Evolutionary conservation across 306 rosid genomes (phyloP).

Genomic region (Hippophae rhamnoides): DNA sequence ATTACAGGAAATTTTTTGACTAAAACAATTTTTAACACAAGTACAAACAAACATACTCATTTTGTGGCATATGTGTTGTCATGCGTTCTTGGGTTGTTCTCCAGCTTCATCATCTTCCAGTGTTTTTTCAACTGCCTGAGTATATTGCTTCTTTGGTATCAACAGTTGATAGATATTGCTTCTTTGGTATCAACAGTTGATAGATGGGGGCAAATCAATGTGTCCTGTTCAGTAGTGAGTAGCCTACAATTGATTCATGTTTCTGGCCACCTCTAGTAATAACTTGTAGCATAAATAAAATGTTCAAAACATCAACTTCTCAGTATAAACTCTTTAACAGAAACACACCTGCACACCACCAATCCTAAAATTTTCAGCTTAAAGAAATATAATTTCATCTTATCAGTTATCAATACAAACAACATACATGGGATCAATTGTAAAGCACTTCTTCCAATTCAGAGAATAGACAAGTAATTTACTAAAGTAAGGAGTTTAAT

Average conservation of each 20-base stretch:
- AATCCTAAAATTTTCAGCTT: neutral
- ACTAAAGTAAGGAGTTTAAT: too few relatives aligned
- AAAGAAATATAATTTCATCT: too few relatives aligned
- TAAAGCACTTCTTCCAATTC: too few relatives aligned
- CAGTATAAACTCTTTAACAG: neutral
- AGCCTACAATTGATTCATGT: too few relatives aligned
- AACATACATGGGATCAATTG: too few relatives aligned
- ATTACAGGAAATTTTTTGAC: too few relatives aligned
- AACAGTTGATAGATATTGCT: constrained; percentile 70
- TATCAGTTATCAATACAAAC: too few relatives aligned
- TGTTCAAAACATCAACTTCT: constrained; percentile 5
- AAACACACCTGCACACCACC: neutral
- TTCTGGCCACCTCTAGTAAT: constrained; percentile 16
- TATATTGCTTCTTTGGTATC: constrained; percentile 57
- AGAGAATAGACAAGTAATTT: too few relatives aligned
- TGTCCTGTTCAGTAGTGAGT: too few relatives aligned
- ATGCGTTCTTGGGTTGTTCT: constrained; percentile 49
- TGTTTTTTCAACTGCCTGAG: constrained; percentile 56
- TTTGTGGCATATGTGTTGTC: constrained; percentile 37
- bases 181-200: constrained; percentile 67
- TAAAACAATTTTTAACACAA: too few relatives aligned
- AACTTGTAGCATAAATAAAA: constrained; percentile 34
- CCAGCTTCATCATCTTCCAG: constrained; percentile 57
- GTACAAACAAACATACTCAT: neutral
- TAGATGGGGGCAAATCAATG: constrained; percentile 58